Conservation (phyloP, 2,329 filamentous ascomycete genomes). For the Blastomyces gilchristii region DNA sequence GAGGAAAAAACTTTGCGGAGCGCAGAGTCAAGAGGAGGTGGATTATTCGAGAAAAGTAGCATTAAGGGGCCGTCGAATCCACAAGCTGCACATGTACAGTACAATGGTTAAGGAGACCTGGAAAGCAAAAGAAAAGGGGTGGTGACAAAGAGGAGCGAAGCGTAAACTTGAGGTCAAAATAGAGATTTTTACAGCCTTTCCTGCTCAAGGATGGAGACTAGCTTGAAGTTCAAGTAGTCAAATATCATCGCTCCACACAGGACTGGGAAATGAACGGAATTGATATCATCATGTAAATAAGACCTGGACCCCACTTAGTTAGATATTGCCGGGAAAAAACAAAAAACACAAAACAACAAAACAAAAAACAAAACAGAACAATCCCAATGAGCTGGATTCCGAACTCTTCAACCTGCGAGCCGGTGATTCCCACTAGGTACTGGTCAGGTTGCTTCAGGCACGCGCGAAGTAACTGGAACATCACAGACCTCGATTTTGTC, state of each 20-base stretch:
- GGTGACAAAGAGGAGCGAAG: neutral
- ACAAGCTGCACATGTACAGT: neutral
- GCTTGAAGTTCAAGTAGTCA: neutral
- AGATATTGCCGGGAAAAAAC: neutral
- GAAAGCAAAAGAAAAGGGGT: neutral
- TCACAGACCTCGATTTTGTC: neutral
- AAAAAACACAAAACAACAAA: neutral
- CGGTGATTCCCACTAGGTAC: neutral
- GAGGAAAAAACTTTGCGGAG: neutral
- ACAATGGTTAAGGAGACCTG: neutral
- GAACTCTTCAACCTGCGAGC: neutral
- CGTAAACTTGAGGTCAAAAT: neutral
- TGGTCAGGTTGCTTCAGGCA: neutral
- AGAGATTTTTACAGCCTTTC: neutral
- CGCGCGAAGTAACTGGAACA: constrained; percentile 3
- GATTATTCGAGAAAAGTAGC: neutral
- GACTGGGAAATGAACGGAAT: neutral
- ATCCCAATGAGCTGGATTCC: neutral
- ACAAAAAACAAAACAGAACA: neutral
- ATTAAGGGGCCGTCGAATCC: neutral
- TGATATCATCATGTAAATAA: neutral
- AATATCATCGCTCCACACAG: neutral
- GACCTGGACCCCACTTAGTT: neutral
- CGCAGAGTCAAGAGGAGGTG: neutral
- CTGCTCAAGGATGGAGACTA: neutral